These are phyloP conservation scores for Ophiostoma ulmi DNA, from an alignment of 2,329 filamentous ascomycete genomes.

Conservation along the genomic window DNA sequence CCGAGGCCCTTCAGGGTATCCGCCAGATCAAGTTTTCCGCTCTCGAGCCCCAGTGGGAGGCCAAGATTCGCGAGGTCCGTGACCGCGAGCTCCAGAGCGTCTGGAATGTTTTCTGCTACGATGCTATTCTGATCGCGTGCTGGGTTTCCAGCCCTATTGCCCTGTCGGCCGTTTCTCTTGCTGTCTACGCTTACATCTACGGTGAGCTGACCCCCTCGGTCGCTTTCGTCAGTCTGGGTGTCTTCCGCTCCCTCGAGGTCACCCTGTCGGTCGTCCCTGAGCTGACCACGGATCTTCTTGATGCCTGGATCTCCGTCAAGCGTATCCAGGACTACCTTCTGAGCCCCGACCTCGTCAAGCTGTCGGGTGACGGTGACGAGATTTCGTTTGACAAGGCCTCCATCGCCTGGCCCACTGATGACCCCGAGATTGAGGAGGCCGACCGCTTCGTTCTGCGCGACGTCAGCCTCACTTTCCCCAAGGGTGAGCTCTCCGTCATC, in stretches of 20 bases:
- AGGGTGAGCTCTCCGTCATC: constrained; percentile 65
- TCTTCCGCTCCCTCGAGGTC: constrained; percentile 69
- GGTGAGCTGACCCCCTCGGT: constrained; percentile 63
- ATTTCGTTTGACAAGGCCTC: constrained; percentile 63
- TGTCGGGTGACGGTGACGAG: constrained; percentile 50
- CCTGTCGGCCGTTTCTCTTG: constrained; percentile 65
- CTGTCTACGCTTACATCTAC: constrained; percentile 60
- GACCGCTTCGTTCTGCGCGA: constrained; percentile 61
- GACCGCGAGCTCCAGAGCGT: constrained; percentile 62
- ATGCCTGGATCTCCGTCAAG: constrained; percentile 66
- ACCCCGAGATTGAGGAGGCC: constrained; percentile 46
- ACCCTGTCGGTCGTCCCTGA: constrained; percentile 68
- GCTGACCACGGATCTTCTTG: constrained; percentile 63
- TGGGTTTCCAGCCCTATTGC: constrained; percentile 71
- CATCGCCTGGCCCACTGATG: constrained; percentile 69
- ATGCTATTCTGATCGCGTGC: constrained; percentile 58
- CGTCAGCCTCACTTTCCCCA: constrained; percentile 61
- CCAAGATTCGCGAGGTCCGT: constrained; percentile 60
- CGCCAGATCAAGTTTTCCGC: constrained; percentile 82
- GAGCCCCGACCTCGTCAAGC: constrained; percentile 57
- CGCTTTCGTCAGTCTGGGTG: constrained; percentile 71
- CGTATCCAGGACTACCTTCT: constrained; percentile 68
- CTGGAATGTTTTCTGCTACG: constrained; percentile 61
- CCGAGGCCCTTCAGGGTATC: constrained; percentile 72
- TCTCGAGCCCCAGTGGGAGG: constrained; percentile 68